Evolutionary conservation across 306 rosid genomes (phyloP), one percentile per base, ranked within the genome.

Genomic region (Nissolia schottii): DNA sequence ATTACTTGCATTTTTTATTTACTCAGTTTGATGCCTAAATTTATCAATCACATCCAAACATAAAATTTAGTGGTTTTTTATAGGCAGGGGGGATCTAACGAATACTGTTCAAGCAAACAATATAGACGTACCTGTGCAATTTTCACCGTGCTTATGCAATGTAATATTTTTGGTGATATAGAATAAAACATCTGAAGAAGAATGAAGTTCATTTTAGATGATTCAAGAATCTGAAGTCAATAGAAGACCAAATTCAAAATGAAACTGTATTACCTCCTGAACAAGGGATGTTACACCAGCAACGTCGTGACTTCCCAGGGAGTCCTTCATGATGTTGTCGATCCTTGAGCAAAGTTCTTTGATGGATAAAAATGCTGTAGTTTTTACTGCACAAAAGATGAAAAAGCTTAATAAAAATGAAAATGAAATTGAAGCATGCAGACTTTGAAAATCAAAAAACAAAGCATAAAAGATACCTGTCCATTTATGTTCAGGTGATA

Each of bases 271-370:
- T 83, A 91, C 98, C 98, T 91, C 97, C 60, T 70, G 84, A 71
- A 82, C 85, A 15, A 87, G 78, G 72, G 88, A 65, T 73, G 84
- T 73, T 64, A 79, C 60, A 54, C 72, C 66, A 73, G 79, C 88
- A 83, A 28, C 66, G 18, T 58, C 40, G 1, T 74, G 16, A 56
- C 72, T 78, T 82, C 70, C 87, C 25, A 58, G 71, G 50, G 85
- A 78, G 66, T 85, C 85, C 61, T 66, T 81, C 59, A 82, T n/a
- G 59, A 34, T 86, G 66, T 64, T 74, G 66, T 66, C 77, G 45
- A 87, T 80, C 81, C 85, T 86, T 46, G 94, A 85, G 81, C 92
- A 89, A 67, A 91, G 92, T 79, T 91, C 94, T 83, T 87, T 91
- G 51, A 83, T 82, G 40, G 85, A 82, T 55, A 60, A 67, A 91